A percentile compares a stretch with the other conserved stretches of the same genome.
Conservation (phyloP, 495 filamentous ascomycete species). For the Aspergillus sparsus region DNA sequence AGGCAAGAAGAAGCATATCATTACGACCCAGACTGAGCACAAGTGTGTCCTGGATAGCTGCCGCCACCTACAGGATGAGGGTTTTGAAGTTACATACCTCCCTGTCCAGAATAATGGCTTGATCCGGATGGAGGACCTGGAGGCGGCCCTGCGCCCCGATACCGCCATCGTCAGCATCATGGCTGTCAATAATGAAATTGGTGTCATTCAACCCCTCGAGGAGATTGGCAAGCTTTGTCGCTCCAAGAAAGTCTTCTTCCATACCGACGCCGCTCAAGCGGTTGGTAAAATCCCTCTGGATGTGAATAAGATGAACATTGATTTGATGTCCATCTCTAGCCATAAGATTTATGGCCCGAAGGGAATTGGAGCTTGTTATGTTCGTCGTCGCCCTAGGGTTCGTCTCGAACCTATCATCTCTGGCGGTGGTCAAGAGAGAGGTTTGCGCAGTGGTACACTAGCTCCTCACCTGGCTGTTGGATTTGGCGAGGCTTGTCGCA, state of each 20-base stretch:
- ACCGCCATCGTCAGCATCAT: constrained; percentile 94
- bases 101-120: constrained; percentile 84
- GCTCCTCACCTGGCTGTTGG: constrained; percentile 87
- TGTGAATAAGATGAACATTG: constrained; percentile 95
- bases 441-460: constrained; percentile 88
- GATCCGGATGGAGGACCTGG: constrained; percentile 81
- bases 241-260: constrained; percentile 93
- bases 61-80: constrained; percentile 93
- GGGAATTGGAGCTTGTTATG: constrained; percentile 94
- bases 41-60: constrained; percentile 98
- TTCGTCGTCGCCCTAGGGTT: constrained; percentile 86
- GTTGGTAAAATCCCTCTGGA: constrained; percentile 96
- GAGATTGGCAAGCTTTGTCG: constrained; percentile 93
- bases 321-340: constrained; percentile 97
- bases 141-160: constrained; percentile 86
- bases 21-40: constrained; percentile 96
- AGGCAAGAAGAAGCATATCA: constrained; percentile 97
- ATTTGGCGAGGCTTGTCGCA: constrained; percentile 92
- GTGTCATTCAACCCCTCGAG: constrained; percentile 92
- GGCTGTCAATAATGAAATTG: constrained; percentile 99
- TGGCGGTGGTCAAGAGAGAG: constrained; percentile 94
- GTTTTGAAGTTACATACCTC: constrained; percentile 93
- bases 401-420: constrained; percentile 95
- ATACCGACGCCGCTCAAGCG: constrained; percentile 95
- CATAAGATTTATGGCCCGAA: constrained; percentile 99